phyloP scores from a whole-genome alignment of 2,329 filamentous ascomycete species.

The Pleurostoma richardsiae region DNA sequence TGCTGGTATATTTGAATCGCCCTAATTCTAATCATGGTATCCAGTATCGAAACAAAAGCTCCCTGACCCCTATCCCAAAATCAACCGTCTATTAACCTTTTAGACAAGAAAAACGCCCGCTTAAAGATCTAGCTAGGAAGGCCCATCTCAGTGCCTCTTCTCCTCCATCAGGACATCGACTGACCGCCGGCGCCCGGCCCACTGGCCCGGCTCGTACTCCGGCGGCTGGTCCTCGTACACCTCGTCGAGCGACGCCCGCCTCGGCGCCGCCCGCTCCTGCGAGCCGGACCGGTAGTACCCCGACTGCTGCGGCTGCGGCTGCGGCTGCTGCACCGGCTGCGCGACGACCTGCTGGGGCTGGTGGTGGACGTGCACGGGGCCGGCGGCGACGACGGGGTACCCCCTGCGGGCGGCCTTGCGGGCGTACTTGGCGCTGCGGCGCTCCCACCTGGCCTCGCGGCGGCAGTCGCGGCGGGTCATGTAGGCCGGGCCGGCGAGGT shows the following conservation, averaged over 20 bases:
- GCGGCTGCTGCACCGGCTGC: not conserved
- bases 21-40: too few relatives aligned
- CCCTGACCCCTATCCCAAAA: too few relatives aligned
- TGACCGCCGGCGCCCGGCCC: not conserved
- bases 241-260: not conserved
- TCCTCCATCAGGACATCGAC: slow-evolving; percentile 1
- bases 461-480: slow-evolving; percentile 4
- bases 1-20: too few relatives aligned
- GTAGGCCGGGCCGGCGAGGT: not conserved
- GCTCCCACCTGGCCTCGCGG: slow-evolving; percentile 8
- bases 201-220: slow-evolving; percentile 4
- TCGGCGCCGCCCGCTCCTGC: not conserved
- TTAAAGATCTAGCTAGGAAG: too few relatives aligned
- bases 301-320: slow-evolving; percentile 1
- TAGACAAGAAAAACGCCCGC: too few relatives aligned
- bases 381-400: not conserved
- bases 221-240: slow-evolving; percentile 2
- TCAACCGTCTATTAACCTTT: too few relatives aligned
- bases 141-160: not conserved
- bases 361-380: not conserved
- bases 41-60: too few relatives aligned
- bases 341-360: not conserved
- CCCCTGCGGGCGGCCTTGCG: slow-evolving; percentile 3
- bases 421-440: slow-evolving; percentile 6
- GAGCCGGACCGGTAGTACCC: not conserved